Conservation (phyloP, 2,329 filamentous ascomycete species). For the Clarireedia hainanense region DNA sequence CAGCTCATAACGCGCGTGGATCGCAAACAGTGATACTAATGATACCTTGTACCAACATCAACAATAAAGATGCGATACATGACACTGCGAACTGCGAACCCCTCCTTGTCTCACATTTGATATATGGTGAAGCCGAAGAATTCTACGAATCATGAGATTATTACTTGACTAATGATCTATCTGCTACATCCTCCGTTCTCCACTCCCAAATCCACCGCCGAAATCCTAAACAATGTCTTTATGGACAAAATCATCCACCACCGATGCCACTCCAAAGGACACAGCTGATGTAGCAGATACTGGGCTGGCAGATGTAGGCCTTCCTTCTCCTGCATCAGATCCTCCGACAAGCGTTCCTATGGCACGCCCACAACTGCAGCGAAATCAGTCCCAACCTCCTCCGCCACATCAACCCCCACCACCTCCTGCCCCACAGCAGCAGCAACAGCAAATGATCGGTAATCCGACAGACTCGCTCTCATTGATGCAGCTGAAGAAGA, state of each 20-base stretch:
- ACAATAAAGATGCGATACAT: not conserved
- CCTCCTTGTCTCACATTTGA: no score
- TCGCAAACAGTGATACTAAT: not conserved
- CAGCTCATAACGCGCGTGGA: not conserved
- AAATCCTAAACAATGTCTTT: slow-evolving; percentile 20
- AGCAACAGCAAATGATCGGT: slow-evolving; percentile 7
- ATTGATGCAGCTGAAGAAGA: slow-evolving; percentile 61
- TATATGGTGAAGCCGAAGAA: no score
- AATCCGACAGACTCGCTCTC: slow-evolving; percentile 63
- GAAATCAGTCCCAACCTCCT: slow-evolving; percentile 32
- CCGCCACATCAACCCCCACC: slow-evolving; percentile 30
- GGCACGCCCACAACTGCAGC: slow-evolving; percentile 28
- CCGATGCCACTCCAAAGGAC: slow-evolving; percentile 15
- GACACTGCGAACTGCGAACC: no score
- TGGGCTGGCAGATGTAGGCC: slow-evolving; percentile 32
- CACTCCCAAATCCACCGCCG: not conserved
- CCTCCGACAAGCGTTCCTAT: slow-evolving; percentile 19
- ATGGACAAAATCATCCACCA: slow-evolving; percentile 20
- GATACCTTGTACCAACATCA: not conserved
- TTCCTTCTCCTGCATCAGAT: slow-evolving; percentile 20
- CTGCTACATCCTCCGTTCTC: not conserved
- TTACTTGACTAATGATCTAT: not conserved
- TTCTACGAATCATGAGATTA: not conserved
- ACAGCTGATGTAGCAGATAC: slow-evolving; percentile 36
- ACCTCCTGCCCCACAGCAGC: slow-evolving; percentile 21